phyloP scores from a whole-genome alignment of 495 filamentous ascomycete species.

The Penicillium daleae region DNA sequence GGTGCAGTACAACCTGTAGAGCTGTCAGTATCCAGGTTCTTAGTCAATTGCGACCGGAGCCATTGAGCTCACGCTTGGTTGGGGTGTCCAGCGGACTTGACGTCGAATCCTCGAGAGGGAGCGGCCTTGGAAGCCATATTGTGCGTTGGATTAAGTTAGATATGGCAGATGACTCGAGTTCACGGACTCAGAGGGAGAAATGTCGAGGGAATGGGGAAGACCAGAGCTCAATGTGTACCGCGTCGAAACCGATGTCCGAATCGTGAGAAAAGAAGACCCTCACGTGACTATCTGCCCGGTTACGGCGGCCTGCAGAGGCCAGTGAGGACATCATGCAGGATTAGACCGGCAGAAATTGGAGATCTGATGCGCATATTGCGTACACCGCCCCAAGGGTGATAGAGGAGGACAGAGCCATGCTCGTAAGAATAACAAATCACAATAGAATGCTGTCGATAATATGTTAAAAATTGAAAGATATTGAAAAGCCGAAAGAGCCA shows the following conservation, averaged over 20 bases:
- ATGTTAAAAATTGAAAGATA: too few species aligned
- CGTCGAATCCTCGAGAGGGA: conserved; percentile 41
- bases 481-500: too few species aligned
- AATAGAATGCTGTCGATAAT: not conserved
- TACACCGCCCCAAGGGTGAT: not conserved
- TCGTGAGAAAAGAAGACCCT: conserved; percentile 17
- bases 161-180: not conserved
- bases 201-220: not conserved
- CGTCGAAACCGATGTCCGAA: conserved; percentile 16
- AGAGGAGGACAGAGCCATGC: not conserved
- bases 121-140: conserved; percentile 47
- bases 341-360: not conserved
- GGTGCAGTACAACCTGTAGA: conserved; percentile 75
- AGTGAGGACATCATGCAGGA: not conserved
- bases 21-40: conserved; percentile 33
- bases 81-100: conserved; percentile 51
- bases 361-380: not conserved
- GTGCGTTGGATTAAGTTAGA: not conserved
- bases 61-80: conserved; percentile 71
- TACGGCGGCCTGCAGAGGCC: not conserved
- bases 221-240: conserved; percentile 17
- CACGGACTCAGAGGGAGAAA: not conserved
- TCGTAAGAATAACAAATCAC: not conserved
- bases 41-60: conserved; percentile 15
- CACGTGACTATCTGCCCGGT: conserved; percentile 13